phyloP scores from a whole-genome alignment of 768 basidiomycete species.

The Tulasnella sp. region DNA sequence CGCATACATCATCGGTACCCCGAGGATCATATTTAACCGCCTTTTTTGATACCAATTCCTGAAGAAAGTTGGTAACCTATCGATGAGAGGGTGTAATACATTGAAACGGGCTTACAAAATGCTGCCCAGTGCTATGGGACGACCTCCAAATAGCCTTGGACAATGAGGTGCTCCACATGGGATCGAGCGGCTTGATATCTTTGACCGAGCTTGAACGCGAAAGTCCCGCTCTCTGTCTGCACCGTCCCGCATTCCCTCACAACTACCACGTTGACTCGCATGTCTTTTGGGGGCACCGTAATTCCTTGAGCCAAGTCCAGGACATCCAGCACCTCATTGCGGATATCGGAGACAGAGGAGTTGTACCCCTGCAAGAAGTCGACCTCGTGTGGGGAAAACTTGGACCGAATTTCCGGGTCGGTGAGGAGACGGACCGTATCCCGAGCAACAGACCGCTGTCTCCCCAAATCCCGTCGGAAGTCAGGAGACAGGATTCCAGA shows the following conservation, averaged over 20 bases:
- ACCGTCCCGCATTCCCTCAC: conserved; percentile 87
- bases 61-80: too few relatives aligned
- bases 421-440: too few relatives aligned
- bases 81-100: too few relatives aligned
- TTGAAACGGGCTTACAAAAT: too few relatives aligned
- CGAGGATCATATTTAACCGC: too few relatives aligned
- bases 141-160: conserved; percentile 89
- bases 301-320: conserved; percentile 80
- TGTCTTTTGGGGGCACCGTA: conserved; percentile 77
- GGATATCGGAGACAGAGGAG: conserved; percentile 73
- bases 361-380: conserved; percentile 83
- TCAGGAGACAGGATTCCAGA: too few relatives aligned
- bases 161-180: conserved; percentile 90
- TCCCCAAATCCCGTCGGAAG: too few relatives aligned
- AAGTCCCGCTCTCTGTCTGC: conserved; percentile 83
- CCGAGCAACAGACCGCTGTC: too few relatives aligned
- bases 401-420: conserved; percentile 61
- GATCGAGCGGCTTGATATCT: conserved; percentile 82
- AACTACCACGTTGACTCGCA: conserved; percentile 84
- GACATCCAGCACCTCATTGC: conserved; percentile 76
- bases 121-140: conserved; percentile 37
- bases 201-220: conserved; percentile 87
- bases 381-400: conserved; percentile 73
- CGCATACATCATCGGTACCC: too few relatives aligned
- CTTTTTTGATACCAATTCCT: too few relatives aligned